Conservation (phyloP, 768 basidiomycete genomes). For the Rhizopogon vesiculosus region DNA sequence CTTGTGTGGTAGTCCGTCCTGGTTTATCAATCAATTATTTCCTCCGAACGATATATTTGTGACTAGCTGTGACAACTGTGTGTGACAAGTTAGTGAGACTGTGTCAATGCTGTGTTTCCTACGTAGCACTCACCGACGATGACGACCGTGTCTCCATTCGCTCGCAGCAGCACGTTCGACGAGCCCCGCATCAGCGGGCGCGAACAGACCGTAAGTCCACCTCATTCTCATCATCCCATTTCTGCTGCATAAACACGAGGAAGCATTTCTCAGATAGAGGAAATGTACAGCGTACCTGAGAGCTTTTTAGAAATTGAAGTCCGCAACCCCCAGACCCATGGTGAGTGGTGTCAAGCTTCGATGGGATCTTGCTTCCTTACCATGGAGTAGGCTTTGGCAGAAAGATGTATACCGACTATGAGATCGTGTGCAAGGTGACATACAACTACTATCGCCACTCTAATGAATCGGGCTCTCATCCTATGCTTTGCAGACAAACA, state of each 20-base stretch:
- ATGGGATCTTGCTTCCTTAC: not conserved
- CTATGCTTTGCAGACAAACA: conserved; percentile 91
- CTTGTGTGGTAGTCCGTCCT: no score
- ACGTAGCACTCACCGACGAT: conserved; percentile 12
- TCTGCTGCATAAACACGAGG: conserved; percentile 27
- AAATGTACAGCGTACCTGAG: conserved; percentile 98
- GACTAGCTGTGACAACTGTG: not conserved
- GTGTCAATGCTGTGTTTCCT: not conserved
- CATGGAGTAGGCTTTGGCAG: conserved; percentile 74
- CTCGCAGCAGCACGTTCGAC: conserved; percentile 55
- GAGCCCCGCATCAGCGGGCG: conserved; percentile 44
- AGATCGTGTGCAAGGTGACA: conserved; percentile 91
- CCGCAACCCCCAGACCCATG: conserved; percentile 94
- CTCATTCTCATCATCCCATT: conserved; percentile 2
- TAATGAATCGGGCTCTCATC: not conserved
- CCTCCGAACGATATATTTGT: not conserved
- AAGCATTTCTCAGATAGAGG: conserved; percentile 69
- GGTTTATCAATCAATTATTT: no score
- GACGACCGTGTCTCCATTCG: conserved; percentile 50
- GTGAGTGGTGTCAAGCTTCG: conserved; percentile 31
- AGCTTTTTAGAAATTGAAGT: conserved; percentile 98
- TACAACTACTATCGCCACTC: not conserved
- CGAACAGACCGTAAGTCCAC: conserved; percentile 50
- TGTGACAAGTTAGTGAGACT: not conserved
- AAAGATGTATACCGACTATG: conserved; percentile 99